A percentile compares a stretch with the other conserved stretches of the same genome.
phyloP scores from a whole-genome alignment of 2,329 filamentous ascomycete species.

The Botrytis sinoallii region DNA sequence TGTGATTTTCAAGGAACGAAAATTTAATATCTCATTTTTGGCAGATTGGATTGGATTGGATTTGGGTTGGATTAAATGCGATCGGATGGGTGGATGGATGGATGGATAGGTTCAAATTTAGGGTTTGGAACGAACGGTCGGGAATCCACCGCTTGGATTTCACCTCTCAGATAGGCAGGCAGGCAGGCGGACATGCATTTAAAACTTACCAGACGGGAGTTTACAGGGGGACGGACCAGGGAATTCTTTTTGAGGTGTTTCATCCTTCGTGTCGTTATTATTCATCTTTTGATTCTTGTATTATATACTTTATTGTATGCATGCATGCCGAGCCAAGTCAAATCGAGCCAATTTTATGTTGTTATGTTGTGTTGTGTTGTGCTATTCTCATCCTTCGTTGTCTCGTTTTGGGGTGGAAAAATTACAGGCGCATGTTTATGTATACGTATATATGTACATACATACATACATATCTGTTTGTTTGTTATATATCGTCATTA shows the following conservation, averaged over 20 bases:
- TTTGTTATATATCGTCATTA: no score
- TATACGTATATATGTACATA: no score
- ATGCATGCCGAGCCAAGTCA: not conserved
- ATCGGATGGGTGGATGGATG: not conserved
- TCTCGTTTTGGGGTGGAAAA: no score
- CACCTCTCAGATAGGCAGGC: no score
- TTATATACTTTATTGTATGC: not conserved
- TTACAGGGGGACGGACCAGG: not conserved
- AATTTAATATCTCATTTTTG: not conserved
- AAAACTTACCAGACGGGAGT: not conserved
- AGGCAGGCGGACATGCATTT: not conserved
- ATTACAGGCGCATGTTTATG: no score
- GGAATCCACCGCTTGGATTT: no score
- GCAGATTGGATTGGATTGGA: not conserved
- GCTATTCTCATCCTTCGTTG: no score
- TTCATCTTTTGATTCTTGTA: conserved; percentile 9
- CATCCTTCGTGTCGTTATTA: not conserved
- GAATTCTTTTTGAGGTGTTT: not conserved
- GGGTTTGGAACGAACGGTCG: not conserved
- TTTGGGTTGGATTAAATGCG: not conserved
- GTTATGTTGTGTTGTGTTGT: no score
- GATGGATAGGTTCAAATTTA: no score
- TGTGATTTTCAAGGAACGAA: not conserved
- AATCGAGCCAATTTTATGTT: not conserved
- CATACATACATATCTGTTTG: no score